A percentile compares a stretch with the other conserved stretches of the same genome.
These are phyloP conservation scores for Corinectria fuckeliana DNA, from an alignment of 2,329 filamentous ascomycete species.

Conservation along the genomic window DNA sequence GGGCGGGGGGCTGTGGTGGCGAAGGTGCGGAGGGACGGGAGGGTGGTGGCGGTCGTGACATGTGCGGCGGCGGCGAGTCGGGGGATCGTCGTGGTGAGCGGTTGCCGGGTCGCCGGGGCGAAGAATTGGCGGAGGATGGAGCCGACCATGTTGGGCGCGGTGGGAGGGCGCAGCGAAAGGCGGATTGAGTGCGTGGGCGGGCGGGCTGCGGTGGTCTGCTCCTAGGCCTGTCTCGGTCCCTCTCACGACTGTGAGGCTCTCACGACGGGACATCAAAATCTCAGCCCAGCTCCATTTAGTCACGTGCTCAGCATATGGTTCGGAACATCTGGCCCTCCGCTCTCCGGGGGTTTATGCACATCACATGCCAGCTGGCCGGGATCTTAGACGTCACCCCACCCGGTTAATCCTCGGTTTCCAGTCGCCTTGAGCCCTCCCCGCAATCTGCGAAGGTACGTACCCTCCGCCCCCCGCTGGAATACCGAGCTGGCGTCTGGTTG, in stretches of 20 bases:
- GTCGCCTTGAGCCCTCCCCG: constrained; percentile 10
- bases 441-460: constrained; percentile 10
- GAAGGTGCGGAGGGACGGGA: constrained; percentile 53
- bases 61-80: constrained; percentile 35
- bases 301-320: constrained; percentile 18
- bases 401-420: constrained; percentile 37
- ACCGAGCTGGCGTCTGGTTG: neutral
- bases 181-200: constrained; percentile 30
- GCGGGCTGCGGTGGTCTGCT: constrained; percentile 18
- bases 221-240: constrained; percentile 19
- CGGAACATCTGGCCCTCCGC: constrained; percentile 25
- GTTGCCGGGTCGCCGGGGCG: constrained; percentile 40
- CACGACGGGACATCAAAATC: constrained; percentile 32
- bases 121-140: constrained; percentile 46
- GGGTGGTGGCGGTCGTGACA: constrained; percentile 38
- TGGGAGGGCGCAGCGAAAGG: constrained; percentile 19
- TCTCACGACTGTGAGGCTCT: constrained; percentile 23
- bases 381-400: constrained; percentile 37
- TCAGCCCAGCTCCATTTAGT: constrained; percentile 24
- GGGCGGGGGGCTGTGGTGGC: constrained; percentile 61
- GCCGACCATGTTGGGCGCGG: constrained; percentile 43
- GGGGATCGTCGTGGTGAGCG: constrained; percentile 30
- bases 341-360: neutral
- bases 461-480: neutral
- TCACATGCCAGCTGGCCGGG: constrained; percentile 31